Base-by-base conservation (phyloP, 306 rosid genomes). In the Cicer arietinum region DNA sequence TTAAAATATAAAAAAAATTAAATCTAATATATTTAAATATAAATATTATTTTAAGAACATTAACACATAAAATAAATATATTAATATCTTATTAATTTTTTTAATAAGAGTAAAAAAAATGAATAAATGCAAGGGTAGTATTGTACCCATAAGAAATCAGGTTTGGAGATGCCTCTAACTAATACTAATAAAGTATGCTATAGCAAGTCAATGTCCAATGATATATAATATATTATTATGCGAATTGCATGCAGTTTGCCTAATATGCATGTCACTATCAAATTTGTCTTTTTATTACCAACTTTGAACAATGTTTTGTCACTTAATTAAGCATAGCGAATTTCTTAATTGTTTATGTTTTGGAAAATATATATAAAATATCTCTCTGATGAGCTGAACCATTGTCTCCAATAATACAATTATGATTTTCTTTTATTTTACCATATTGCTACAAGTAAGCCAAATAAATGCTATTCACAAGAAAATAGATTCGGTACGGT, bases 161-260 rank as follows among this genome's bases (percentile, higher is more conserved):
- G 35, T 25, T 25, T 25, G 35, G 4, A 25, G 4, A 25, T 25
- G 35, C 35, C 82, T 67, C 54, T 61, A 84, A 77, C 80, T 68
- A 77, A 84, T 63, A 18, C 79, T 35, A 73, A 52, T 81, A 68
- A 71, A 80, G 22, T 80, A 84, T 53, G 42, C 65, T 67, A 17
- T 58, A 75, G 16, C 4, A 13, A 70, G 81, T 77, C 85, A 84
- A 77, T 77, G 62, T 2, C 4, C 35, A 25, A 25, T 25, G 35
- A 25, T 25, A 25, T 25, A 44, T 45, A 45, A 65, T 48, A 43
- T 37, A 6, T 44, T 6, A 44, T 44, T 6, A 0, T 58, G 54
- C 59, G 74, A 81, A 52, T 75, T 68, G 66, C 71, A 65, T 77
- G 85, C 44, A 56, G 45, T 53, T 47, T 46, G 47, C 66, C 70